Conservation (phyloP, 352 stramenopile genomes). For the Globisporangium radiosum region DNA sequence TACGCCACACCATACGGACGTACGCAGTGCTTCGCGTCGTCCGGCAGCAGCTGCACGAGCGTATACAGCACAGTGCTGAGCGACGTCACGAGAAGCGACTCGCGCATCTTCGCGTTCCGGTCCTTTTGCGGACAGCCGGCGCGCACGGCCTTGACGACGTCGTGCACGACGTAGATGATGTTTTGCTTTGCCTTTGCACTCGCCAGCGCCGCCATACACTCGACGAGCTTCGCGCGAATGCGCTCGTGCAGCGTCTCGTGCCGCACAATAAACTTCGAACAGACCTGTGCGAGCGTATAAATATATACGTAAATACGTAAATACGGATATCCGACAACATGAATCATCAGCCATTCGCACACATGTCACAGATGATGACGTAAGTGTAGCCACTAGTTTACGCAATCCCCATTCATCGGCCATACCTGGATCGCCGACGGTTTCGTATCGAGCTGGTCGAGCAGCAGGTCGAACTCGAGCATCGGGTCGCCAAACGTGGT, state of each 20-base stretch:
- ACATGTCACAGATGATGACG: background rate
- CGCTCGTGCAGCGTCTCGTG: constrained; percentile 64
- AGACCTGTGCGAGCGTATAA: constrained; percentile 33
- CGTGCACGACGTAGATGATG: constrained; percentile 79
- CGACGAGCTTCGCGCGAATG: constrained; percentile 61
- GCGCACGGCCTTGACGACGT: constrained; percentile 74
- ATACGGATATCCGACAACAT: background rate
- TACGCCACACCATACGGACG: constrained; percentile 10
- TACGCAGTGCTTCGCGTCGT: constrained; percentile 63
- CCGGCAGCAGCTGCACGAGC: constrained; percentile 53
- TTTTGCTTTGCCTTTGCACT: constrained; percentile 65
- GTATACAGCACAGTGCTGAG: constrained; percentile 60
- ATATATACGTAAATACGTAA: constrained; percentile 3
- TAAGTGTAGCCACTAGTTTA: too few species aligned
- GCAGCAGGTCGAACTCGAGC: constrained; percentile 80
- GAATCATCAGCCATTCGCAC: background rate
- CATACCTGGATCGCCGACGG: constrained; percentile 77
- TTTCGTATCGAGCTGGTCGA: constrained; percentile 82
- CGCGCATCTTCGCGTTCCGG: constrained; percentile 70
- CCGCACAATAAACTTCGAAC: constrained; percentile 80
- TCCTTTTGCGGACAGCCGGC: constrained; percentile 63
- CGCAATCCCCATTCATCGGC: background rate
- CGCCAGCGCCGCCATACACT: constrained; percentile 56
- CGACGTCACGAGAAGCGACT: constrained; percentile 56
- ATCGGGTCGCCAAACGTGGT: constrained; percentile 77